Conservation (phyloP, 106 monocot genomes). For the Iris macrosiphon region DNA sequence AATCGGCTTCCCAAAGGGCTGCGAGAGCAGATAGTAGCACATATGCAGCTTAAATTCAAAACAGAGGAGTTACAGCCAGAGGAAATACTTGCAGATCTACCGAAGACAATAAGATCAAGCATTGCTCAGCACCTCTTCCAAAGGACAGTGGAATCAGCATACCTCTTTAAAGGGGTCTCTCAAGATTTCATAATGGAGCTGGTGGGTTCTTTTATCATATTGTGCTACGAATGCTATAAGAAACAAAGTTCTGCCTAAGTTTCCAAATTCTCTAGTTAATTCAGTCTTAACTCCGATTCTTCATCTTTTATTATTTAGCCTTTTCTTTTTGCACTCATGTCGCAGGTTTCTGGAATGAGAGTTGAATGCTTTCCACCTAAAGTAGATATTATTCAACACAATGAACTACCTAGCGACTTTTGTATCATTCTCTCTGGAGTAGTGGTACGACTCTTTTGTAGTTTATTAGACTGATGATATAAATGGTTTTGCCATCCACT, state of each 20-base stretch:
- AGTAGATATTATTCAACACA: slow-evolving; percentile 49
- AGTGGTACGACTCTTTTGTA: slow-evolving; percentile 26
- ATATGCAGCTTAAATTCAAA: slow-evolving; percentile 54
- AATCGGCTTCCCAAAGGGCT: slow-evolving; percentile 35
- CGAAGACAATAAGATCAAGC: slow-evolving; percentile 66
- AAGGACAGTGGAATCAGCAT: slow-evolving; percentile 20
- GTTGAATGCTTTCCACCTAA: slow-evolving; percentile 62
- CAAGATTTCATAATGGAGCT: slow-evolving; percentile 46
- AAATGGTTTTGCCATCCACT: too few species aligned
- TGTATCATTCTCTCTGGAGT: slow-evolving; percentile 55
- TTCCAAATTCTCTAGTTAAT: too few species aligned
- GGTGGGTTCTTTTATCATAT: too few species aligned
- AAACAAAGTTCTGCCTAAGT: too few species aligned
- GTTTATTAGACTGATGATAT: background rate
- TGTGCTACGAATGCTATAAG: too few species aligned
- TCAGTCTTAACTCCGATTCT: too few species aligned
- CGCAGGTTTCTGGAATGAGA: slow-evolving; percentile 51
- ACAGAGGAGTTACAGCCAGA: slow-evolving; percentile 54
- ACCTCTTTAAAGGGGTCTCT: slow-evolving; percentile 53
- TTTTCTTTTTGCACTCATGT: too few species aligned
- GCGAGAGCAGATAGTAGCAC: slow-evolving; percentile 46
- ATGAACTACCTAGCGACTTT: slow-evolving; percentile 53
- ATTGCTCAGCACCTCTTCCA: slow-evolving; percentile 56
- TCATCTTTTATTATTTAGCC: too few species aligned
- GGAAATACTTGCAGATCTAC: slow-evolving; percentile 34